A percentile compares a stretch with the other conserved stretches of the same genome.
phyloP scores from a whole-genome alignment of 768 basidiomycete genomes.

The Fomitopsis serialis region DNA sequence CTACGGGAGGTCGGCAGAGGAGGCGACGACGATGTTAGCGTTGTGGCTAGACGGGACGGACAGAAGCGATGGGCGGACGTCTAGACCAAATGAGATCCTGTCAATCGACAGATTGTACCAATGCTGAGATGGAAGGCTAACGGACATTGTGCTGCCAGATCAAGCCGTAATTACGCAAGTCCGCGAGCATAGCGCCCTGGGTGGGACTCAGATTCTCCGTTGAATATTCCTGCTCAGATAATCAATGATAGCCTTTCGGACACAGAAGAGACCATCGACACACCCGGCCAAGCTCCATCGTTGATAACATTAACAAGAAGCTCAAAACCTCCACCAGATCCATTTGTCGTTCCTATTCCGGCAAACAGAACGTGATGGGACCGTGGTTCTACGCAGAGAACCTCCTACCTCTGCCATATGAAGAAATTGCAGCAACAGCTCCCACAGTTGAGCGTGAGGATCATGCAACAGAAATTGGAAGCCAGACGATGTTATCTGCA shows the following conservation, averaged over 20 bases:
- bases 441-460: slow-evolving; percentile 94
- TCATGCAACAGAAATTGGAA: slow-evolving; percentile 96
- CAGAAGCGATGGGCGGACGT: slow-evolving; percentile 77
- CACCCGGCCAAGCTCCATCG: slow-evolving; percentile 90
- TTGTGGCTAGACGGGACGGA: slow-evolving; percentile 92
- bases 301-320: slow-evolving; percentile 95
- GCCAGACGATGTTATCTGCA: slow-evolving; percentile 87
- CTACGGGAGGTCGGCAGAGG: slow-evolving; percentile 60
- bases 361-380: background rate
- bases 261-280: background rate
- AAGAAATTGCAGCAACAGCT: slow-evolving; percentile 85
- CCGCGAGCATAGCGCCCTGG: slow-evolving; percentile 83
- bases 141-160: slow-evolving; percentile 79
- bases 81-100: slow-evolving; percentile 27
- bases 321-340: slow-evolving; percentile 91
- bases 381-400: background rate
- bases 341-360: slow-evolving; percentile 71
- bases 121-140: slow-evolving; percentile 1
- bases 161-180: slow-evolving; percentile 91
- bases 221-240: slow-evolving; percentile 70
- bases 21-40: slow-evolving; percentile 86
- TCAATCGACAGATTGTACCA: slow-evolving; percentile 1
- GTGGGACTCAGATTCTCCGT: slow-evolving; percentile 74
- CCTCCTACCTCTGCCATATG: slow-evolving; percentile 70
- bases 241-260: background rate